These are phyloP conservation scores for Ophiocordyceps sinensis DNA, from an alignment of 2,329 filamentous ascomycete genomes.

Conservation along the genomic window DNA sequence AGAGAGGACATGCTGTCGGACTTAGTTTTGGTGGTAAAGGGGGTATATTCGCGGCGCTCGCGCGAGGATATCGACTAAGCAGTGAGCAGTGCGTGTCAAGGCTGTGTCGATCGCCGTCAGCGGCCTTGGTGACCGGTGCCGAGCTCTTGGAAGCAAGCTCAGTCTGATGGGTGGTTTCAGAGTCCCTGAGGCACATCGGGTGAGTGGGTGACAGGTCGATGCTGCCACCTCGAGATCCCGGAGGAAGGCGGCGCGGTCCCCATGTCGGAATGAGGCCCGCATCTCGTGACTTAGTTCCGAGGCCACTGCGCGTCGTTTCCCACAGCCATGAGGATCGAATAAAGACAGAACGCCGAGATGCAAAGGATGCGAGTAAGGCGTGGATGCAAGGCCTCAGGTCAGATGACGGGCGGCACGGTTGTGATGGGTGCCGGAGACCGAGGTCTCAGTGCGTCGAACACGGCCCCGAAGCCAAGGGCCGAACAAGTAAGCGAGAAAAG, in stretches of 20 bases:
- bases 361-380: not conserved
- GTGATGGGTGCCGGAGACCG: not conserved
- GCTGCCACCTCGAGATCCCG: no score
- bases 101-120: not conserved
- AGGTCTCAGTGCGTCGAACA: not conserved
- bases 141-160: no score
- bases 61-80: slow-evolving; percentile 1
- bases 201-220: no score
- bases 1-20: slow-evolving; percentile 10
- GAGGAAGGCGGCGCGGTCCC: no score
- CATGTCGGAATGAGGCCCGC: no score
- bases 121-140: not conserved
- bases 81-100: not conserved
- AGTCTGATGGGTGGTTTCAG: no score
- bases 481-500: no score
- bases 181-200: no score
- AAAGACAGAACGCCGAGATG: slow-evolving; percentile 8
- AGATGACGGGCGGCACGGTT: not conserved
- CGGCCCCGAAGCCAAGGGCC: not conserved
- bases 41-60: slow-evolving; percentile 10
- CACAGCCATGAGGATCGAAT: slow-evolving; percentile 8
- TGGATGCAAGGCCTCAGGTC: not conserved
- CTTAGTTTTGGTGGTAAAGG: not conserved
- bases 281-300: not conserved
- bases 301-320: slow-evolving; percentile 4